phyloP scores from a whole-genome alignment of 345 rosid genomes.

The Euphorbia lathyris region DNA sequence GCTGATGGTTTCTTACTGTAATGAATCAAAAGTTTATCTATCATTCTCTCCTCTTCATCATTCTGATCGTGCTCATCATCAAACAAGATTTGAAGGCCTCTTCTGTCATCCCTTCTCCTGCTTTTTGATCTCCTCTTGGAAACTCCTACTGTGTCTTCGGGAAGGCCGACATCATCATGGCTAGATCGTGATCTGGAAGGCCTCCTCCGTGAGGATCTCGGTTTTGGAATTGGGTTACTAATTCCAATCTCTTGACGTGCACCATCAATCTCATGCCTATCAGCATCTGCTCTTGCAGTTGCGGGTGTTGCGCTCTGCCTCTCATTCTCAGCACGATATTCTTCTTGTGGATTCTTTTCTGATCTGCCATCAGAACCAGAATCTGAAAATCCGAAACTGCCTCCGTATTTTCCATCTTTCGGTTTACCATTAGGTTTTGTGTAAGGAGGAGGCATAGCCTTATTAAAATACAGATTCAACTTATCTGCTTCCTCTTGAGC shows the following conservation, averaged over 20 bases:
- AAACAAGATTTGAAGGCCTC: constrained; percentile 59
- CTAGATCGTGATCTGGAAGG: constrained; percentile 38
- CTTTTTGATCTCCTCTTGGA: constrained; percentile 48
- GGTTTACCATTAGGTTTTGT: constrained; percentile 47
- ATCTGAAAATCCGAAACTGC: constrained; percentile 26
- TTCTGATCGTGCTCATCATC: constrained; percentile 48
- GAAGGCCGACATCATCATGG: constrained; percentile 34
- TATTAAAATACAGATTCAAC: constrained; percentile 38
- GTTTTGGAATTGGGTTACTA: constrained; percentile 44
- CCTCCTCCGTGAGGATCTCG: constrained; percentile 56
- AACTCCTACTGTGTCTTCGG: constrained; percentile 31
- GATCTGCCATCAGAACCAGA: constrained; percentile 28
- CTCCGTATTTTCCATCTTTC: constrained; percentile 36
- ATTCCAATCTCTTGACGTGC: constrained; percentile 25
- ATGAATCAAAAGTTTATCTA: constrained; percentile 81
- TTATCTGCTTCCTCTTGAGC: constrained; percentile 34
- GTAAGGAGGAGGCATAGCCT: constrained; percentile 70
- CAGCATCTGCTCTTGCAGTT: constrained; percentile 24
- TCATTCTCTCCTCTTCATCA: constrained; percentile 80
- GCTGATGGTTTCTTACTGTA: constrained; percentile 78
- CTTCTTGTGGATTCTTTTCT: constrained; percentile 30
- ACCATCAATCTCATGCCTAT: constrained; percentile 17
- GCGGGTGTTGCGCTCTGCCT: constrained; percentile 18
- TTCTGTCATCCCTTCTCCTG: constrained; percentile 62
- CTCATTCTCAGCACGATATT: constrained; percentile 28